These are phyloP conservation scores for Sarocladium oryzae DNA, from an alignment of 2,329 filamentous ascomycete genomes.

Conservation along the genomic window DNA sequence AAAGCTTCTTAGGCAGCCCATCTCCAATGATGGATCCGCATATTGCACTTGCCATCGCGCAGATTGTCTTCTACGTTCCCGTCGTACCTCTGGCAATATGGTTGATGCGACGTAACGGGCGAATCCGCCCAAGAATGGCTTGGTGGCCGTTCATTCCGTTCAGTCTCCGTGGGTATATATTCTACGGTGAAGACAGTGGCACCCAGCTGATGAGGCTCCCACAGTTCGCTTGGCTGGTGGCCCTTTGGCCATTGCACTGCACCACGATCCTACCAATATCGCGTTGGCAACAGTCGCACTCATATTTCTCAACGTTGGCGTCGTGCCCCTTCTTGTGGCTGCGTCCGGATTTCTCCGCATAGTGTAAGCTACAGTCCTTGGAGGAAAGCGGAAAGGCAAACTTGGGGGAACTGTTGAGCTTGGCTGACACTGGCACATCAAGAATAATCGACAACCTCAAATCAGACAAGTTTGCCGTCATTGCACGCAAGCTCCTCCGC, in stretches of 20 bases:
- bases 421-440: neutral
- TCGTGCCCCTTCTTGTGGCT: slow-evolving; percentile 21
- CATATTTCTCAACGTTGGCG: slow-evolving; percentile 23
- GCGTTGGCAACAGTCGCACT: slow-evolving; percentile 20
- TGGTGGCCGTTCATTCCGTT: slow-evolving; percentile 22
- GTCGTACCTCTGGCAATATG: slow-evolving; percentile 18
- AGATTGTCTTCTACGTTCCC: slow-evolving; percentile 21
- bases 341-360: slow-evolving; percentile 20
- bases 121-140: slow-evolving; percentile 20
- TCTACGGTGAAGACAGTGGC: neutral
- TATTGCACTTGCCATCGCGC: slow-evolving; percentile 18
- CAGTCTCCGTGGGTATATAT: slow-evolving; percentile 15
- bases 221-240: slow-evolving; percentile 23
- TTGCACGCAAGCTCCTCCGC: neutral
- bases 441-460: slow-evolving; percentile 4
- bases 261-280: slow-evolving; percentile 14
- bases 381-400: too few species aligned
- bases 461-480: neutral
- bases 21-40: slow-evolving; percentile 18
- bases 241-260: slow-evolving; percentile 19
- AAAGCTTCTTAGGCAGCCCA: too few species aligned
- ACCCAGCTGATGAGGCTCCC: neutral
- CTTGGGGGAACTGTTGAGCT: neutral
- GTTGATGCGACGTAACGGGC: slow-evolving; percentile 20
- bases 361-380: slow-evolving; percentile 19